A percentile compares a stretch with the other conserved stretches of the same genome.
phyloP scores from a whole-genome alignment of 1,284 basidiomycete genomes.

The Melanopsichium pennsylvanicum region DNA sequence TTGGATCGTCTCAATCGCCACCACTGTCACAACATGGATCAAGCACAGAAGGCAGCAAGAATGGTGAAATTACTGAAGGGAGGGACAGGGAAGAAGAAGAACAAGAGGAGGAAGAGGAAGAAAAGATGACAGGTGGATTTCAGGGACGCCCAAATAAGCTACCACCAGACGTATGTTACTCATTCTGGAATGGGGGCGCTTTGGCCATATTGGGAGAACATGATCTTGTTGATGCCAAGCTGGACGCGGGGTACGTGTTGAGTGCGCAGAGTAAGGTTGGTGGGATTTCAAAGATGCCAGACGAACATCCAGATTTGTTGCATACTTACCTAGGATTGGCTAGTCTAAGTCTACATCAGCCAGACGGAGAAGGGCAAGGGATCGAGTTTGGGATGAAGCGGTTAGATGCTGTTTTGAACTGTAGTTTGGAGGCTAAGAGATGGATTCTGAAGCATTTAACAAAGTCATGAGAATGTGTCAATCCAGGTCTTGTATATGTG shows the following conservation, averaged over 20 bases:
- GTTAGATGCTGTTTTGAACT: conserved; percentile 25
- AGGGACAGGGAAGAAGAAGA: conserved; percentile 1
- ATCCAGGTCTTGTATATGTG: no score
- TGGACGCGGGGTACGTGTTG: conserved; percentile 52
- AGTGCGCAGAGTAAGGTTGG: conserved; percentile 54
- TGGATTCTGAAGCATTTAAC: conserved; percentile 17
- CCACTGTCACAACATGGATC: not conserved
- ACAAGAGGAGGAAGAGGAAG: conserved; percentile 13
- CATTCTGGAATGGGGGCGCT: conserved; percentile 63
- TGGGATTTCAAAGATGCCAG: conserved; percentile 57
- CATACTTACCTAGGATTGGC: conserved; percentile 61
- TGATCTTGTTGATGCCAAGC: conserved; percentile 29
- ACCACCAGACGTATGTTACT: conserved; percentile 59
- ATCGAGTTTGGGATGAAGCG: conserved; percentile 19
- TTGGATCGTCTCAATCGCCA: not conserved
- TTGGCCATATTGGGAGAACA: conserved; percentile 43
- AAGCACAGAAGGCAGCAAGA: not conserved
- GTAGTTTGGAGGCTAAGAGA: conserved; percentile 7
- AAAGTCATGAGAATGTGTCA: not conserved
- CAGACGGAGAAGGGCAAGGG: not conserved
- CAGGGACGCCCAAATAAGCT: conserved; percentile 50
- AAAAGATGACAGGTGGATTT: conserved; percentile 38
- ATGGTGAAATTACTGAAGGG: no score
- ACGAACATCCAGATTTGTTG: conserved; percentile 56
- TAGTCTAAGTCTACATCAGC: conserved; percentile 50